Percentiles rank a stretch among this genome's conserved stretches.
phyloP scores from a whole-genome alignment of 176 grass and related monocot genomes.

The Hyparrhenia diplandra region DNA sequence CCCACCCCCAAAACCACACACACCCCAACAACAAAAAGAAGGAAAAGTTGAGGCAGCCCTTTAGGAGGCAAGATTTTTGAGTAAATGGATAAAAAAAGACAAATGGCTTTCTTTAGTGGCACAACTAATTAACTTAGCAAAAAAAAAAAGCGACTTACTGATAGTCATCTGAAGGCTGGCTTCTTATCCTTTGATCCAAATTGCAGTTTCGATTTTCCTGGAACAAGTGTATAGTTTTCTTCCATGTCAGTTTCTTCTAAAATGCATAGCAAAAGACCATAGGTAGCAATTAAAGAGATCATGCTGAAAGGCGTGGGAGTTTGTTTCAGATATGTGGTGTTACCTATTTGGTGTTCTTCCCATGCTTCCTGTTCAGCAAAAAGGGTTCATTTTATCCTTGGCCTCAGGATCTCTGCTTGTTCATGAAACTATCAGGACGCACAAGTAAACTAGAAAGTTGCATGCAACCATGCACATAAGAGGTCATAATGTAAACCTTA shows the following conservation, averaged over 20 bases:
- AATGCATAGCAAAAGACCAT: constrained; percentile 4
- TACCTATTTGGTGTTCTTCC: constrained; percentile 98
- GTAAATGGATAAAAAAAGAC: constrained; percentile 13
- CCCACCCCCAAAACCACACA: too few species aligned
- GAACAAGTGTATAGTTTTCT: constrained; percentile 25
- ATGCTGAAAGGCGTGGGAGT: not conserved
- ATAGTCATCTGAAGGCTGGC: constrained; percentile 50
- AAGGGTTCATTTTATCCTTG: constrained; percentile 97
- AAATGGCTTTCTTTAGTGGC: not conserved
- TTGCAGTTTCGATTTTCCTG: constrained; percentile 74
- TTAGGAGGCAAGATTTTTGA: not conserved
- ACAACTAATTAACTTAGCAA: not conserved
- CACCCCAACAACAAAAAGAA: too few species aligned
- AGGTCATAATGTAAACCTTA: constrained; percentile 21
- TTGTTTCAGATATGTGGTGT: not conserved
- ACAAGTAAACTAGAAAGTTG: not conserved
- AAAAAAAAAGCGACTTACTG: constrained; percentile 53
- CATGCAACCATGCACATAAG: not conserved
- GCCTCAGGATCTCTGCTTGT: constrained; percentile 61
- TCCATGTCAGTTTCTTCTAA: constrained; percentile 8
- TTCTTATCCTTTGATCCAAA: constrained; percentile 88
- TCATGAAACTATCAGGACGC: constrained; percentile 14
- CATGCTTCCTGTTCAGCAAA: constrained; percentile 98
- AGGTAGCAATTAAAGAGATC: not conserved
- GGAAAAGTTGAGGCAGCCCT: not conserved